A percentile compares a stretch with the other conserved stretches of the same genome.
These are phyloP conservation scores for Hibiscus tridactylites DNA, from an alignment of 345 rosid genomes.

Conservation along the genomic window DNA sequence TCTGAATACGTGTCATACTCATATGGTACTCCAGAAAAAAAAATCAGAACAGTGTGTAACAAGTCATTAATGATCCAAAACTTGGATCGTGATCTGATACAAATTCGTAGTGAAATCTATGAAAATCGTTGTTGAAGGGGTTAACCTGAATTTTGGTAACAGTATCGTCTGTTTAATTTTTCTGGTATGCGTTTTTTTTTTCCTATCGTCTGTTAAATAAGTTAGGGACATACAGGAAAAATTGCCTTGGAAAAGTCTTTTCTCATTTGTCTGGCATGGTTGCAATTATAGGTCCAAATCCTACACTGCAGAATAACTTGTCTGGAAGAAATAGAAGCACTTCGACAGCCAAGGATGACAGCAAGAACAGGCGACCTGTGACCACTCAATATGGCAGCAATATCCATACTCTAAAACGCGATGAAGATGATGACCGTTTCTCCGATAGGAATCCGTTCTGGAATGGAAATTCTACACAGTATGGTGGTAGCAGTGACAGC, in stretches of 20 bases:
- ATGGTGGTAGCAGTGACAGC: background rate
- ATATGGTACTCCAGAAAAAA: background rate
- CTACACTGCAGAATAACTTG: background rate
- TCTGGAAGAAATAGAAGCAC: background rate
- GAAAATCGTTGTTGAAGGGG: background rate
- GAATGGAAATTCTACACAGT: constrained; percentile 4
- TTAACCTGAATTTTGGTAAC: background rate
- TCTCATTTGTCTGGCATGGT: background rate
- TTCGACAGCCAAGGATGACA: background rate
- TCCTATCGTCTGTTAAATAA: background rate
- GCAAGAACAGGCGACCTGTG: background rate
- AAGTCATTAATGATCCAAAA: background rate
- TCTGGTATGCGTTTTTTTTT: background rate
- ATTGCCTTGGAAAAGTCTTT: background rate
- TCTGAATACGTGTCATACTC: background rate
- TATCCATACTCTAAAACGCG: background rate
- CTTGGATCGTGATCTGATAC: background rate
- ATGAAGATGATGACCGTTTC: background rate
- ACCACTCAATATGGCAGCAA: background rate
- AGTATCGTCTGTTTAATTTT: background rate
- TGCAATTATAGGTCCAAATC: background rate
- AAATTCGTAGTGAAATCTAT: background rate
- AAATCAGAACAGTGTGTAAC: background rate
- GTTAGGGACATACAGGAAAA: background rate
- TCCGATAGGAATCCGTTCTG: background rate